These are phyloP conservation scores for Saururus chinensis DNA, from an alignment of 164 flowering plant species.

Conservation along the genomic window DNA sequence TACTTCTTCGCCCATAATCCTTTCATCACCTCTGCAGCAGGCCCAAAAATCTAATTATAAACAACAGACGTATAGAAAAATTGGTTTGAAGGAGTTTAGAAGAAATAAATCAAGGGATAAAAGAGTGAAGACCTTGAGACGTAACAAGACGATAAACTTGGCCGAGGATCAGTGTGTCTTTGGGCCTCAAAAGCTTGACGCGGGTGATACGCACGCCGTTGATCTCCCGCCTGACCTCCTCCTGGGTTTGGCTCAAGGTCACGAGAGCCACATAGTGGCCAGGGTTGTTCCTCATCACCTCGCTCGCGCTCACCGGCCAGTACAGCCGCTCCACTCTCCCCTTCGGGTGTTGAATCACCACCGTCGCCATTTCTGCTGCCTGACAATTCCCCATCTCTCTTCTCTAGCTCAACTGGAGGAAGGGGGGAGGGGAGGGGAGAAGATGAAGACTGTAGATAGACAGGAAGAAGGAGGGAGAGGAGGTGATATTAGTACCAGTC, in stretches of 20 bases:
- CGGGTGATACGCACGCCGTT: slow-evolving; percentile 39
- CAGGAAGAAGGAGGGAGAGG: neutral
- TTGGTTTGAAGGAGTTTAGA: neutral
- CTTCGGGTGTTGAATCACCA: slow-evolving; percentile 62
- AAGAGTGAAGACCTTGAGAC: slow-evolving; percentile 43
- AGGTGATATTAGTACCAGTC: neutral
- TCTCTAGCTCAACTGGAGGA: neutral
- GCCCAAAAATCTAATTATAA: neutral
- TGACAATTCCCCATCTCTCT: slow-evolving; percentile 77
- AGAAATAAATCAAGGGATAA: neutral
- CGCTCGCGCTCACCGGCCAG: slow-evolving; percentile 56
- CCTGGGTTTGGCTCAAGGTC: slow-evolving; percentile 15
- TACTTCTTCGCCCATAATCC: slow-evolving; percentile 75
- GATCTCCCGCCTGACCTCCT: slow-evolving; percentile 4
- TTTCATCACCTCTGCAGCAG: slow-evolving; percentile 78
- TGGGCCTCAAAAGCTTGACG: slow-evolving; percentile 73
- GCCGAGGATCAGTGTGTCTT: slow-evolving; percentile 71
- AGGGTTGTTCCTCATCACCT: slow-evolving; percentile 72
- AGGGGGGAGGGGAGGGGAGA: neutral
- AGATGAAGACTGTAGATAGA: slow-evolving; percentile 1
- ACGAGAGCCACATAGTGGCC: slow-evolving; percentile 86
- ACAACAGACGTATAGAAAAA: neutral
- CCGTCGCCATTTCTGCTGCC: slow-evolving; percentile 70
- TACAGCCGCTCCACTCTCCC: slow-evolving; percentile 63
- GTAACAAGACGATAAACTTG: slow-evolving; percentile 78